Conservation (phyloP, 169 alveolate species). For the Plasmodium gonderi region DNA sequence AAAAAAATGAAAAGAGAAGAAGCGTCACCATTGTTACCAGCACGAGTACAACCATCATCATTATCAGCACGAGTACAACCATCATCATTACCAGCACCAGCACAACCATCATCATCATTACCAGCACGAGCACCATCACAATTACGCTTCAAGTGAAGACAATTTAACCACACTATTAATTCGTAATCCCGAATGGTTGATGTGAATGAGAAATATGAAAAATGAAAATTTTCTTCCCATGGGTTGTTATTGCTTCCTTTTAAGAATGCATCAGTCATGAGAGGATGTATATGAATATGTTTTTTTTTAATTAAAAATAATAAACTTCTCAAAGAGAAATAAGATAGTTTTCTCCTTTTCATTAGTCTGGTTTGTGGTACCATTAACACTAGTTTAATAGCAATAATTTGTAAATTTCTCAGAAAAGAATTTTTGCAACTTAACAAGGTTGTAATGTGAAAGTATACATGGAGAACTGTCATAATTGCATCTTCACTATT, state of each 20-base stretch:
- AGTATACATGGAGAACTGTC: not conserved
- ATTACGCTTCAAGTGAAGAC: not conserved
- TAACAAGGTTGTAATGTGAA: slow-evolving; percentile 30
- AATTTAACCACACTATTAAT: slow-evolving; percentile 1
- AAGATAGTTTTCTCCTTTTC: slow-evolving; percentile 7
- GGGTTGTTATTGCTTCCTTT: not conserved
- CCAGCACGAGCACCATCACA: too few relatives aligned
- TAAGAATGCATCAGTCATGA: not conserved
- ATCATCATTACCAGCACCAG: too few relatives aligned
- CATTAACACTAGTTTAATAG: slow-evolving; percentile 15
- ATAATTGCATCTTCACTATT: not conserved
- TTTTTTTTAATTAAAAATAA: slow-evolving; percentile 42
- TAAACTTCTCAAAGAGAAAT: slow-evolving; percentile 28
- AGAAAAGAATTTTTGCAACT: slow-evolving; percentile 9
- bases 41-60: too few relatives aligned
- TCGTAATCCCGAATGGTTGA: slow-evolving; percentile 20
- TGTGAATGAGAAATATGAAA: slow-evolving; percentile 11
- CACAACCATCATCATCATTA: too few relatives aligned
- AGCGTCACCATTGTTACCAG: too few relatives aligned
- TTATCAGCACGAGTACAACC: too few relatives aligned
- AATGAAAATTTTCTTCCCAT: not conserved
- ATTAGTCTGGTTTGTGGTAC: slow-evolving; percentile 11
- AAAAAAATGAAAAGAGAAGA: slow-evolving; percentile 4
- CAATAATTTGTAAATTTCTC: slow-evolving; percentile 20
- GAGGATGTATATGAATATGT: not conserved